These are phyloP conservation scores for Phaeotremella skinneri DNA, from an alignment of 768 basidiomycete genomes.

Conservation along the genomic window DNA sequence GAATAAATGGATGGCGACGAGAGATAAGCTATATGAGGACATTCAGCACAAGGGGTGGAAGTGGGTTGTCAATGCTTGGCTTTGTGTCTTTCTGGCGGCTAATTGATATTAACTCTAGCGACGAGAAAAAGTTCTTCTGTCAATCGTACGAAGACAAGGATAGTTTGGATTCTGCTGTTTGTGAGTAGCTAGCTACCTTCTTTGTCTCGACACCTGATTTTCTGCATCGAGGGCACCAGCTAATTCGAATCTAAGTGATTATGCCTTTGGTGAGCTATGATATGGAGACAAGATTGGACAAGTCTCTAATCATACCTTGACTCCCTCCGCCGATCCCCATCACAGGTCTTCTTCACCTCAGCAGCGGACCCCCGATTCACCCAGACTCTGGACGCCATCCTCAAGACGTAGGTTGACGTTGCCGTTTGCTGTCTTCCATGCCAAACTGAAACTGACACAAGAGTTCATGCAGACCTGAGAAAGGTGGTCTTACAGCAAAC, in stretches of 20 bases:
- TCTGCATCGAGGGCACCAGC: not conserved
- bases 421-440: not conserved
- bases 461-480: slow-evolving; percentile 59
- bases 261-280: slow-evolving; percentile 62
- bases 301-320: not conserved
- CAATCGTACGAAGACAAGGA: slow-evolving; percentile 85
- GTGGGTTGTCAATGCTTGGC: slow-evolving; percentile 18
- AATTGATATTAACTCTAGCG: slow-evolving; percentile 12
- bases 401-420: slow-evolving; percentile 58
- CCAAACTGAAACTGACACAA: not conserved
- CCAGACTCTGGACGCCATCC: slow-evolving; percentile 74
- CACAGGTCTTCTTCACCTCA: slow-evolving; percentile 45
- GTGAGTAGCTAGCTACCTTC: slow-evolving; percentile 16
- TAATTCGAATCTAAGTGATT: slow-evolving; percentile 53
- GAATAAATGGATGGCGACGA: slow-evolving; percentile 66
- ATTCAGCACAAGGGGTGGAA: slow-evolving; percentile 90
- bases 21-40: slow-evolving; percentile 86
- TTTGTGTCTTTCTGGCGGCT: not conserved
- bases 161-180: slow-evolving; percentile 78
- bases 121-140: slow-evolving; percentile 62
- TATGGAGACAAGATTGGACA: no score
- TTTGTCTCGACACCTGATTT: not conserved
- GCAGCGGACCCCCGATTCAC: slow-evolving; percentile 77
- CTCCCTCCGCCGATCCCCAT: not conserved
- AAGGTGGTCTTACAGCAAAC: slow-evolving; percentile 87